Evolutionary conservation across 2,329 filamentous ascomycete genomes (phyloP).

Genomic region (Penicillium capsulatum): DNA sequence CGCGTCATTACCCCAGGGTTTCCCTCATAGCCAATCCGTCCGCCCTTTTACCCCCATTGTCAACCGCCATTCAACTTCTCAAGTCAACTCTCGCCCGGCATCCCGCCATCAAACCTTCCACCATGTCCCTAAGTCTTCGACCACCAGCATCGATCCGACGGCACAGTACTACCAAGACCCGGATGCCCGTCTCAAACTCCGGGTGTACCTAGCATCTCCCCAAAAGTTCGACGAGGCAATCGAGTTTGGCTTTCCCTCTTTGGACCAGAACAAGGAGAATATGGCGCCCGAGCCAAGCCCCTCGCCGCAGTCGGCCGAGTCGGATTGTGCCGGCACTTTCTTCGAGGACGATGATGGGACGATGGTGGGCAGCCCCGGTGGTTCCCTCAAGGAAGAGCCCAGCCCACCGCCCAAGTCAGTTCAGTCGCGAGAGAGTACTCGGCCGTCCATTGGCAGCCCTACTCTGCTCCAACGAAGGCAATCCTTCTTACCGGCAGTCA

Average conservation of each 20-base stretch:
- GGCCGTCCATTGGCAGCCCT: slow-evolving; percentile 13
- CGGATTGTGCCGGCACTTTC: slow-evolving; percentile 51
- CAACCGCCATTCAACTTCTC: slow-evolving; percentile 21
- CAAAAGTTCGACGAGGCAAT: slow-evolving; percentile 95
- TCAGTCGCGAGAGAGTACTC: slow-evolving; percentile 9
- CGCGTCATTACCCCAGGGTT: slow-evolving; percentile 33
- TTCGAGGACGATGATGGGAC: slow-evolving; percentile 47
- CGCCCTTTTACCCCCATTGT: slow-evolving; percentile 10
- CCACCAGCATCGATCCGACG: slow-evolving; percentile 61
- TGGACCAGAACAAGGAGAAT: slow-evolving; percentile 34
- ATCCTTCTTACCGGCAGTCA: slow-evolving; percentile 21
- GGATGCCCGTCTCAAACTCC: slow-evolving; percentile 78
- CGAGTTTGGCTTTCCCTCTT: slow-evolving; percentile 78
- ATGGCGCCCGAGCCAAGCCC: slow-evolving; percentile 9
- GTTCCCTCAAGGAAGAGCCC: slow-evolving; percentile 21
- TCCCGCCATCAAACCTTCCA: slow-evolving; percentile 49
- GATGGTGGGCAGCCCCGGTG: slow-evolving; percentile 33
- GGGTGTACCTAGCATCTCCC: slow-evolving; percentile 79
- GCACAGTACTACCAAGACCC: slow-evolving; percentile 87
- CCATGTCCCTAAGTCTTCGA: slow-evolving; percentile 50
- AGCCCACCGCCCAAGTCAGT: slow-evolving; percentile 17
- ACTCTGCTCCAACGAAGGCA: slow-evolving; percentile 16
- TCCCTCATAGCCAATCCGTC: slow-evolving; percentile 36
- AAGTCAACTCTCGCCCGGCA: slow-evolving; percentile 38
- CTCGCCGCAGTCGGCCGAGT: slow-evolving; percentile 29